Percentiles rank a stretch among this genome's conserved stretches.
Evolutionary conservation across 495 filamentous ascomycete genomes (phyloP).

Genomic region (Daldinia bambusicola): DNA sequence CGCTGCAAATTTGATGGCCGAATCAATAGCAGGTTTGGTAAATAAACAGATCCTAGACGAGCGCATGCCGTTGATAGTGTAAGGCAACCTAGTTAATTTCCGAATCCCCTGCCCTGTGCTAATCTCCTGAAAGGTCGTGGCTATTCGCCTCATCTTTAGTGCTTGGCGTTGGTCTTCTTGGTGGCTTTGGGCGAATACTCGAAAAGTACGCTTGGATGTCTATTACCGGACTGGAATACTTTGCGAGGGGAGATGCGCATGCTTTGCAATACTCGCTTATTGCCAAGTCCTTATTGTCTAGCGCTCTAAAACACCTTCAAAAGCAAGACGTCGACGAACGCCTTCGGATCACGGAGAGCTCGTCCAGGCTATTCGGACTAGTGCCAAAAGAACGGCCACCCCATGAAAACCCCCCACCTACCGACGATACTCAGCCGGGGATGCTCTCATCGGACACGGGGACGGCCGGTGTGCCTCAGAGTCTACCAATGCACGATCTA

Average conservation of each 20-base stretch:
- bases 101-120: not conserved
- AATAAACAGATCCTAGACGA: conserved; percentile 46
- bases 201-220: conserved; percentile 55
- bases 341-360: conserved; percentile 53
- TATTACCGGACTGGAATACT: conserved; percentile 56
- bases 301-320: conserved; percentile 53
- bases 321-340: conserved; percentile 54
- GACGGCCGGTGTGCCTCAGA: conserved; percentile 5
- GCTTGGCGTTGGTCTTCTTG: conserved; percentile 56
- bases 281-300: conserved; percentile 55
- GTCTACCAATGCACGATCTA: conserved; percentile 6
- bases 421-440: not conserved
- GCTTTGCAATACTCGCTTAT: conserved; percentile 59
- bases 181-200: conserved; percentile 57
- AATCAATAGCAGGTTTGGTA: conserved; percentile 51
- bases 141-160: conserved; percentile 60
- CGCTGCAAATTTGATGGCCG: conserved; percentile 58
- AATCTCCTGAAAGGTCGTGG: conserved; percentile 50
- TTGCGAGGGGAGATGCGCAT: conserved; percentile 54
- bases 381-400: conserved; percentile 42
- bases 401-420: not conserved
- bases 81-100: conserved; percentile 30
- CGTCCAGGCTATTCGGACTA: conserved; percentile 56
- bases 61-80: conserved; percentile 57
- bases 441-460: not conserved